Conservation (phyloP, 179 eudicot species). For the Dionaea muscipula region DNA sequence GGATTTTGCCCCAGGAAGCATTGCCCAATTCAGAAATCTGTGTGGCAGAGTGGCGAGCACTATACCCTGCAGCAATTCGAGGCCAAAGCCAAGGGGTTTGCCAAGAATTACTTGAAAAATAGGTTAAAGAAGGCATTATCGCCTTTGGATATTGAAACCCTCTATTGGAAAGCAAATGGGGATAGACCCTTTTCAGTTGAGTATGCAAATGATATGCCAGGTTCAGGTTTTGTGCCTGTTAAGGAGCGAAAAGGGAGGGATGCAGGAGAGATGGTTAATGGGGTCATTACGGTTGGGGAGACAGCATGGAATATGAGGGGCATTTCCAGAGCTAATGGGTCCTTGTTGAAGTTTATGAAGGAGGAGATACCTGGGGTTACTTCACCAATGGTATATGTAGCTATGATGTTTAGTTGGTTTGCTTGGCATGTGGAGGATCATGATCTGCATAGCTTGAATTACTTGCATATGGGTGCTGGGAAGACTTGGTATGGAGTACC, state of each 20-base stretch:
- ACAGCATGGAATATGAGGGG: conserved; percentile 95
- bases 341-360: conserved; percentile 89
- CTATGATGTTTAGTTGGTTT: conserved; percentile 98
- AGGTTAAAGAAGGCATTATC: conserved; percentile 28
- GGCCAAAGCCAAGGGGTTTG: conserved; percentile 64
- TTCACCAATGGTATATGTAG: conserved; percentile 89
- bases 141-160: conserved; percentile 58
- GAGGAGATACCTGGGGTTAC: conserved; percentile 97
- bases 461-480: conserved; percentile 73
- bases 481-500: conserved; percentile 99
- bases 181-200: conserved; percentile 77
- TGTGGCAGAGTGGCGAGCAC: conserved; percentile 84
- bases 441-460: conserved; percentile 95
- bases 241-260: conserved; percentile 22
- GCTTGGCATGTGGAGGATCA: conserved; percentile 99
- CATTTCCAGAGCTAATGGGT: conserved; percentile 66
- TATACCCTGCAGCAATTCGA: conserved; percentile 73
- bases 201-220: conserved; percentile 97
- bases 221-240: conserved; percentile 54
- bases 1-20: conserved; percentile 89
- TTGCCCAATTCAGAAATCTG: conserved; percentile 70
- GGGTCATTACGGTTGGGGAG: conserved; percentile 49
- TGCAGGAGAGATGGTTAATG: conserved; percentile 15
- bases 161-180: conserved; percentile 78
- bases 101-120: conserved; percentile 46